phyloP scores from a whole-genome alignment of 1,284 basidiomycete species.

The Fomes fomentarius region DNA sequence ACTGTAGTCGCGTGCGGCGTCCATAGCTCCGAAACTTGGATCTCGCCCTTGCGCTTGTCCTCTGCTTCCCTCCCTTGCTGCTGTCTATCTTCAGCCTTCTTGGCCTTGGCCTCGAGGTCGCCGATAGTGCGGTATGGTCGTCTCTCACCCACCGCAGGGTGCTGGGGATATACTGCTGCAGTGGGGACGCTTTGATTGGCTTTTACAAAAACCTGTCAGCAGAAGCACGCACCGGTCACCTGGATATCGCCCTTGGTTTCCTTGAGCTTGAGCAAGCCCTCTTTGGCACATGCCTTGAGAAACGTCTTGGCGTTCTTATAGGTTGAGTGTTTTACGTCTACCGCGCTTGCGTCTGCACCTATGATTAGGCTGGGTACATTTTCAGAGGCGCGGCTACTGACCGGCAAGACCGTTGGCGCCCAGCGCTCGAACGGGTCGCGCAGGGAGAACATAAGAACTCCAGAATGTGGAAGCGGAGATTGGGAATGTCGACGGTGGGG shows the following conservation, averaged over 20 bases:
- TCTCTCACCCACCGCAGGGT: constrained; percentile 62
- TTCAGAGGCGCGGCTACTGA: not conserved
- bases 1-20: constrained; percentile 65
- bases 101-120: constrained; percentile 60
- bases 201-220: too few species aligned
- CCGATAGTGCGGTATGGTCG: constrained; percentile 59
- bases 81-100: constrained; percentile 53
- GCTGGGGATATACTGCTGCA: constrained; percentile 57
- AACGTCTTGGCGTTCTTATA: constrained; percentile 84
- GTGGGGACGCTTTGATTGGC: too few species aligned
- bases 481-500: constrained; percentile 65
- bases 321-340: constrained; percentile 68
- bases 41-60: constrained; percentile 47
- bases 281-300: constrained; percentile 76
- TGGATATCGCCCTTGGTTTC: constrained; percentile 67
- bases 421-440: constrained; percentile 60
- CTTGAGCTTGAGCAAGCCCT: constrained; percentile 73
- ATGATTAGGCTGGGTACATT: not conserved
- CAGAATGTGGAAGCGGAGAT: constrained; percentile 80
- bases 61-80: constrained; percentile 49
- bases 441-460: constrained; percentile 76
- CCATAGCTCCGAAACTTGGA: constrained; percentile 71
- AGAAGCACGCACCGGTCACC: constrained; percentile 38
- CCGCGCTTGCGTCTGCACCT: constrained; percentile 41
- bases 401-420: constrained; percentile 35